Evolutionary conservation across 495 filamentous ascomycete genomes (phyloP).

Genomic region (Aspergillus diversus): DNA sequence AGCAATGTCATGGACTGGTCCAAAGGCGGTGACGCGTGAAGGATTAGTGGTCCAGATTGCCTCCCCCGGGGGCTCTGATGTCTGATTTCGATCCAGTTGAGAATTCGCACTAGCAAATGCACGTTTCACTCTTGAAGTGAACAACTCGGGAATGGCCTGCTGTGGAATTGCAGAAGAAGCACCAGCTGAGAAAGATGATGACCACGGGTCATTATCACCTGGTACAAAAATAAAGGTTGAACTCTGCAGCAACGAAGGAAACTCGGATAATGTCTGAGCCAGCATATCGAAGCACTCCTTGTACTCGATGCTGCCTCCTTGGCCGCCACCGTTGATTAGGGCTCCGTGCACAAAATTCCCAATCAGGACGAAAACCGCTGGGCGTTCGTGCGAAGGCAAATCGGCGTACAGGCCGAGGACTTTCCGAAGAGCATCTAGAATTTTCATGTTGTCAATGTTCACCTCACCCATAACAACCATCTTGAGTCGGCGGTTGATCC

Average conservation of each 20-base stretch:
- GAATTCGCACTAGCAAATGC: constrained; percentile 77
- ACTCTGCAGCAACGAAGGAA: constrained; percentile 74
- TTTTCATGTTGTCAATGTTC: constrained; percentile 78
- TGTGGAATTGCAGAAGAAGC: constrained; percentile 75
- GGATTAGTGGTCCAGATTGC: constrained; percentile 91
- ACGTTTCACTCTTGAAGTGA: constrained; percentile 79
- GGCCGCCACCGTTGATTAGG: constrained; percentile 64
- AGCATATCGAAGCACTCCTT: constrained; percentile 92
- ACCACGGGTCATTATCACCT: constrained; percentile 95
- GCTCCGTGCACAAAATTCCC: constrained; percentile 84
- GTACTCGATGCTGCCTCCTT: constrained; percentile 82
- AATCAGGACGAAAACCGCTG: constrained; percentile 76
- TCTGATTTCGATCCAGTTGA: constrained; percentile 52
- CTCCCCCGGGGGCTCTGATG: constrained; percentile 60
- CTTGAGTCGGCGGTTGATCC: constrained; percentile 46
- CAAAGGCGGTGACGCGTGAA: constrained; percentile 77
- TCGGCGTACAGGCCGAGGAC: constrained; percentile 70
- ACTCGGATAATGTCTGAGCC: constrained; percentile 81
- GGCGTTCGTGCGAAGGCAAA: constrained; percentile 54
- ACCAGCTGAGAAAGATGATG: constrained; percentile 83
- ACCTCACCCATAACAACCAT: constrained; percentile 80
- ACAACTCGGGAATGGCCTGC: constrained; percentile 77
- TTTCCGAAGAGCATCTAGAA: constrained; percentile 75
- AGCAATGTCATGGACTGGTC: constrained; percentile 81
- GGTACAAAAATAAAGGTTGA: constrained; percentile 91